These are phyloP conservation scores for Pythium utonaiense DNA, from an alignment of 352 stramenopile species.

Conservation along the genomic window DNA sequence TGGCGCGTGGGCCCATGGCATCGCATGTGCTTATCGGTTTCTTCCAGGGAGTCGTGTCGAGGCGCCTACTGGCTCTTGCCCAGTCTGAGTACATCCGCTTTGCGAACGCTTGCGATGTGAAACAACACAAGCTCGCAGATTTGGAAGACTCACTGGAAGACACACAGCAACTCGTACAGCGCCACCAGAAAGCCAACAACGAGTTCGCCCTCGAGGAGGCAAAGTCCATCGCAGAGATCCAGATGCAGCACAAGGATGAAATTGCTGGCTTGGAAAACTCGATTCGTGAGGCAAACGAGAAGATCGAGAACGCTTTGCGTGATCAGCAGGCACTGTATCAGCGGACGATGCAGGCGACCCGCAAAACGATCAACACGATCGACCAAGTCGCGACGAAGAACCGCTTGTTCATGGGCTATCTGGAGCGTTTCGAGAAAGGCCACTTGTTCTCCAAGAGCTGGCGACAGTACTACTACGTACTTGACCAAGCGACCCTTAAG, in stretches of 20 bases:
- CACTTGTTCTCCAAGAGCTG: conserved; percentile 70
- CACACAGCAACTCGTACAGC: conserved; percentile 42
- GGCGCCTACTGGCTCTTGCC: conserved; percentile 39
- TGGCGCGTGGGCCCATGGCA: conserved; percentile 51
- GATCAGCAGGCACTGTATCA: conserved; percentile 70
- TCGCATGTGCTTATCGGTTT: conserved; percentile 53
- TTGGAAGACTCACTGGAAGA: conserved; percentile 45
- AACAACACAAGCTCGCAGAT: conserved; percentile 43
- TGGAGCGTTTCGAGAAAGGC: conserved; percentile 75
- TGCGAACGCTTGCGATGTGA: conserved; percentile 40
- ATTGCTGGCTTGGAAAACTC: conserved; percentile 33
- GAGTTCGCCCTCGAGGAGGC: conserved; percentile 50
- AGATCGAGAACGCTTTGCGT: conserved; percentile 45
- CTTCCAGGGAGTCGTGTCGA: conserved; percentile 49
- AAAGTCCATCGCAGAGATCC: conserved; percentile 41
- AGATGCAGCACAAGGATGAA: conserved; percentile 40
- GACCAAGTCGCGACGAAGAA: conserved; percentile 65
- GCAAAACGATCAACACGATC: conserved; percentile 73
- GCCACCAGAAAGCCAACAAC: conserved; percentile 42
- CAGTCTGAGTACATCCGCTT: conserved; percentile 67
- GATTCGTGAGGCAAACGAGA: conserved; percentile 34
- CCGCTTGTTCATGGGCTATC: conserved; percentile 60
- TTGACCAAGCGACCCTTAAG: conserved; percentile 60
- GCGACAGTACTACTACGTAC: conserved; percentile 75
- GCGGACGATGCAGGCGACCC: conserved; percentile 72